Base-by-base conservation (phyloP, 108 stramenopile genomes). In the Phaeodactylum tricornutum region DNA sequence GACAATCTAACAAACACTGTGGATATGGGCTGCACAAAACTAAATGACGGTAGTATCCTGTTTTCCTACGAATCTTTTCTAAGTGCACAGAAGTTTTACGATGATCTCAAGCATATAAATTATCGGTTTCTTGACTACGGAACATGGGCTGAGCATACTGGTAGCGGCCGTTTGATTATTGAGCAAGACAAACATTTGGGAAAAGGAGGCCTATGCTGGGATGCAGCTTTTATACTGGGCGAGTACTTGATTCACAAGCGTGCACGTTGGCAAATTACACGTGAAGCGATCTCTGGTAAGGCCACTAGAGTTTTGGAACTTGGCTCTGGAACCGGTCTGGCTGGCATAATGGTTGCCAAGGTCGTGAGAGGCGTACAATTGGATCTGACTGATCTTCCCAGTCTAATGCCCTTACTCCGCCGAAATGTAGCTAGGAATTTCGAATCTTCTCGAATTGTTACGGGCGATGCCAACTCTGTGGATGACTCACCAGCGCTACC, bases 141-240 rank as follows among this genome's bases (percentile, higher is more conserved):
- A 53, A 41, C 20, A 28, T 9, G 19, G 0, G 23, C 6, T 8
- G 49, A 23, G 1, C 42, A 46, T 26, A 12, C n/a, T 3, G 22
- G 21, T 12, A 26, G 5, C 22, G 26, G 51, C 3, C 49, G 52
- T 3, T 29, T 89, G 7, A 47, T 82, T 31, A 57, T 90, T 34
- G 67, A 82, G 50, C 88, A 90, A 49, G 71, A 80, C 20, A 77
- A 77, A 26, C 8, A 17, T 2, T 29, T 84, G 4, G 84, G 84
- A 50, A 90, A 90, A 55, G 88, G 88, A 20, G 88, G 84, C 0
- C 51, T 86, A 0, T 69, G 76, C 39, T 90, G 88, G 88, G 84
- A 86, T 67, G 81, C 84, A 7, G 84, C 64, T 14, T 80, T 74
- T 41, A 66, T 82, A 21, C 46, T 90, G n/a, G 88, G 60, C 11